A percentile compares a stretch with the other conserved stretches of the same genome.
These are phyloP conservation scores for Starmera caribaea DNA, from an alignment of 805 yeast genomes.

Conservation along the genomic window DNA sequence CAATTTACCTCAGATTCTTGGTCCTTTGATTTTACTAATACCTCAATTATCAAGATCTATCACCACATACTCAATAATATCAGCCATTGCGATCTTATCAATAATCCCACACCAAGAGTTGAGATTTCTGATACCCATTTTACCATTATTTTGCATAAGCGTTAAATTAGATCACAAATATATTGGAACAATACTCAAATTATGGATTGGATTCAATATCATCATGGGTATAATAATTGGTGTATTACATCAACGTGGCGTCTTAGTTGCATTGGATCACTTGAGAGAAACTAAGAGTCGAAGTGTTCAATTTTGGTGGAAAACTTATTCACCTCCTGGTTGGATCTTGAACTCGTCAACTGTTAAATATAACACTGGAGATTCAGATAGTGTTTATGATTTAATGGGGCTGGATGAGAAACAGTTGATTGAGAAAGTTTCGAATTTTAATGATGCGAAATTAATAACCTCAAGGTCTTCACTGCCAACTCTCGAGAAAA, in stretches of 20 bases:
- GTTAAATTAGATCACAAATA: slow-evolving; percentile 30
- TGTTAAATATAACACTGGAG: slow-evolving; percentile 12
- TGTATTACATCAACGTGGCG: slow-evolving; percentile 81
- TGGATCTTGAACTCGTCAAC: slow-evolving; percentile 48
- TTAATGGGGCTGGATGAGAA: slow-evolving; percentile 34
- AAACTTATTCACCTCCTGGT: slow-evolving; percentile 87
- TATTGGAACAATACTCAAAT: slow-evolving; percentile 2
- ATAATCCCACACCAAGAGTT: slow-evolving; percentile 86
- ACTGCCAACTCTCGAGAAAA: slow-evolving; percentile 8
- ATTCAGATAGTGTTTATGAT: slow-evolving; percentile 27
- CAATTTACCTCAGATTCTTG: slow-evolving; percentile 73
- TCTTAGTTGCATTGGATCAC: slow-evolving; percentile 52
- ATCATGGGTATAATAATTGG: slow-evolving; percentile 63
- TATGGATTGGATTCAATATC: slow-evolving; percentile 61
- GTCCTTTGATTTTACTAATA: slow-evolving; percentile 53
- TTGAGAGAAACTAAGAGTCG: slow-evolving; percentile 20
- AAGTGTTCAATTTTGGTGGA: slow-evolving; percentile 72
- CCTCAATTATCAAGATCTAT: slow-evolving; percentile 29
- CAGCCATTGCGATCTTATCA: slow-evolving; percentile 59
- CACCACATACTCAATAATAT: slow-evolving; percentile 48
- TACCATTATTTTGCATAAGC: slow-evolving; percentile 61
- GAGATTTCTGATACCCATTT: slow-evolving; percentile 72
- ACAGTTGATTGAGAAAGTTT: slow-evolving; percentile 16
- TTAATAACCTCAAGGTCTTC: slow-evolving; percentile 18
- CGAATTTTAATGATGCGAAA: slow-evolving; percentile 6